Base-by-base conservation (phyloP, 352 stramenopile genomes). In the Pythium grandisporangium region DNA sequence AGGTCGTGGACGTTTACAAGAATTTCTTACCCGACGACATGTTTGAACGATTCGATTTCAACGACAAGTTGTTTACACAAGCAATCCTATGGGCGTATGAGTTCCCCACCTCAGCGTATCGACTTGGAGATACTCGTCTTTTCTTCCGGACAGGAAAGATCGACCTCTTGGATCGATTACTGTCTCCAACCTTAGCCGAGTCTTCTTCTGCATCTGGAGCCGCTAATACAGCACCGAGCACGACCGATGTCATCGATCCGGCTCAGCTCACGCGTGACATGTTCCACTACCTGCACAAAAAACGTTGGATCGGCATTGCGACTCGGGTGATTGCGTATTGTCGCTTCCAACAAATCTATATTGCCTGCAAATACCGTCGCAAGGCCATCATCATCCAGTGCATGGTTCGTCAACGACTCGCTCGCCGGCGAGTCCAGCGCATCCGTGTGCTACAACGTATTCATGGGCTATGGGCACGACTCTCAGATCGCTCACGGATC, bases 91-190 rank as follows among this genome's bases (percentile, higher is more conserved):
- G 63, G 41, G 75, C 69, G 29, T 85, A 89, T 47, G 55, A 76
- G 30, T 88, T 95, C 40, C 77, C 79, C 1, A 74, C 74, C 1
- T 66, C 62, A 1, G 77, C 78, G 1, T 95, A 92, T 43, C 70
- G 75, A 1, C 60, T 95, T 21, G 82, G 82, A 51, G 72, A 87
- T 33, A 84, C 73, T 4, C 76, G 76, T 4, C 42, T 90, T 6
- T 94, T 95, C 35, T 95, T 95, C 58, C 71, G 73, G 6, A 86
- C 82, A 14, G 82, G 82, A 37, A 93, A 93, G 48, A 89, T 93
- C 39, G 75, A 88, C 40, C 38, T 93, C 30, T 48, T 93, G 8
- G 79, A 93, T 52, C 82, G 68, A 46, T 45, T 93, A 13, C 54
- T 93, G 1, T 83, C 73, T 2, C 75, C 76, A 8, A 69, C 55